phyloP scores from a whole-genome alignment of 2,329 filamentous ascomycete genomes.

The Xylaria sp. region DNA sequence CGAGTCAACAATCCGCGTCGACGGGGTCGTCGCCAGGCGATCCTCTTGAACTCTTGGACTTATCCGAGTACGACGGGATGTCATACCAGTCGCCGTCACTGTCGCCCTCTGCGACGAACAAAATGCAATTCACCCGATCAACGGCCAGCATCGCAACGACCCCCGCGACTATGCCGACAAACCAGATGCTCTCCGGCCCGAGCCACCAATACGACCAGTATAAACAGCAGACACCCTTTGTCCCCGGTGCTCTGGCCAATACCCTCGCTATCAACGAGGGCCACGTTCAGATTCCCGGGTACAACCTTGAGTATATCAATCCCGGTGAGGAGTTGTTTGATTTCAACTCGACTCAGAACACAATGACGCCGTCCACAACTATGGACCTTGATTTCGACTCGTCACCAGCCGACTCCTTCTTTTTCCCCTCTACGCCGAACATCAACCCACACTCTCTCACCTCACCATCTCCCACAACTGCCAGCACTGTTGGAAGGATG shows the following conservation, averaged over 20 bases:
- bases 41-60: slow-evolving; percentile 69
- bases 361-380: slow-evolving; percentile 68
- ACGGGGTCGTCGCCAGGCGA: slow-evolving; percentile 51
- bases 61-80: slow-evolving; percentile 71
- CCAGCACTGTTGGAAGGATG: slow-evolving; percentile 74
- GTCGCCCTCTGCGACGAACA: slow-evolving; percentile 66
- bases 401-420: slow-evolving; percentile 63
- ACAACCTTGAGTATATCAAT: slow-evolving; percentile 65
- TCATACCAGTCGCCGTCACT: slow-evolving; percentile 70
- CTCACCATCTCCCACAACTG: slow-evolving; percentile 59
- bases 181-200: slow-evolving; percentile 76
- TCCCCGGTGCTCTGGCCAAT: slow-evolving; percentile 82
- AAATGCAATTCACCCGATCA: slow-evolving; percentile 64
- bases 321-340: slow-evolving; percentile 76
- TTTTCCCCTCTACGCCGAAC: slow-evolving; percentile 68
- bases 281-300: slow-evolving; percentile 64
- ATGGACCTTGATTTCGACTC: slow-evolving; percentile 76
- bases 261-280: slow-evolving; percentile 81
- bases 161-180: slow-evolving; percentile 64
- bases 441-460: slow-evolving; percentile 81
- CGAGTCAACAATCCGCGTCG: slow-evolving; percentile 41
- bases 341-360: slow-evolving; percentile 72
- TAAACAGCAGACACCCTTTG: slow-evolving; percentile 93
- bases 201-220: slow-evolving; percentile 97
- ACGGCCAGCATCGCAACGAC: slow-evolving; percentile 64